A percentile compares a stretch with the other conserved stretches of the same genome.
Evolutionary conservation across 176 grass and related monocot genomes (phyloP).

Genomic region (Musa schizocarpa): DNA sequence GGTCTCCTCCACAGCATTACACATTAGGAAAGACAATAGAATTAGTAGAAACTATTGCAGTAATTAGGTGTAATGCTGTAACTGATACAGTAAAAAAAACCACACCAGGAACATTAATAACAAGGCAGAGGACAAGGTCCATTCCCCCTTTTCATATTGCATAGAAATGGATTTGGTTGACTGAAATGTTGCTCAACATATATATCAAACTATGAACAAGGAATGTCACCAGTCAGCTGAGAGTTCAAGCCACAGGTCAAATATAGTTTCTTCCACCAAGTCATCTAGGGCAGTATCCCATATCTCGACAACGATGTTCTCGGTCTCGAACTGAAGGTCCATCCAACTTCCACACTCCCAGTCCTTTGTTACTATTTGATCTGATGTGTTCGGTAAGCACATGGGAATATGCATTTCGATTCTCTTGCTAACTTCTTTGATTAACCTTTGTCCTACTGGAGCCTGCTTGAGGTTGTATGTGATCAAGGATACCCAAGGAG

Average conservation of each 20-base stretch:
- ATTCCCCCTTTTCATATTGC: not conserved
- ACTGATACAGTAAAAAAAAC: not conserved
- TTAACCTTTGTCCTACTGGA: conserved; percentile 38
- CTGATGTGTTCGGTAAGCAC: conserved; percentile 38
- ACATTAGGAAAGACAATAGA: not conserved
- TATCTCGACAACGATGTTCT: conserved; percentile 59
- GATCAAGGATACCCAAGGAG: conserved; percentile 10
- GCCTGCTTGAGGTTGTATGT: not conserved
- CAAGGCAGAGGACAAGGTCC: not conserved
- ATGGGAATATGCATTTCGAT: conserved; percentile 38
- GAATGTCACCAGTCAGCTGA: conserved; percentile 2
- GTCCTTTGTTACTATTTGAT: conserved; percentile 48
- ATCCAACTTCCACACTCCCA: conserved; percentile 53
- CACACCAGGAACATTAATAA: not conserved
- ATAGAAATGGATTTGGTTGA: not conserved
- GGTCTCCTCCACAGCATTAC: not conserved
- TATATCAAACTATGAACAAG: not conserved
- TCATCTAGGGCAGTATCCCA: conserved; percentile 80
- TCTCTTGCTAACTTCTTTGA: conserved; percentile 61
- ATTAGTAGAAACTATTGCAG: conserved; percentile 7
- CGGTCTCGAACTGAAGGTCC: conserved; percentile 51
- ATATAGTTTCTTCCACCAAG: conserved; percentile 74
- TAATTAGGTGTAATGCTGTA: not conserved
- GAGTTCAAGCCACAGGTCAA: conserved; percentile 70
- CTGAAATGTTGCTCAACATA: not conserved